Evolutionary conservation across 73 alveolate genomes (phyloP), one percentile per base, ranked within the genome.

Genomic region (Chromera velia): DNA sequence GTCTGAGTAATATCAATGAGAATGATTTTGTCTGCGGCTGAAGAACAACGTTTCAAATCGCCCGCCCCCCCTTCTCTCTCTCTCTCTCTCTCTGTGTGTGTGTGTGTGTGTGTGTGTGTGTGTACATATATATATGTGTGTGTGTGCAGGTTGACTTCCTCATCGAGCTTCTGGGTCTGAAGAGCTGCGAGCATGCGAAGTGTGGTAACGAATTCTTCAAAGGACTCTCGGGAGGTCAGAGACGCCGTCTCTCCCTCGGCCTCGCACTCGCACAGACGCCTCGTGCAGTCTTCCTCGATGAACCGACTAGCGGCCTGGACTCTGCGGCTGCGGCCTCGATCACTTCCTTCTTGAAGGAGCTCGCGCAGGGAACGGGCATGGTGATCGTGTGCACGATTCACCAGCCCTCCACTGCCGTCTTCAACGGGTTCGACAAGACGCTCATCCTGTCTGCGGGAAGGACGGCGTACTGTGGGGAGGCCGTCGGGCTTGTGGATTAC

Each of bases 391-490:
- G 85, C 72, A 85, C 91, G 28, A 79, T 85, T 9, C 91, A 85
- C 82, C 71, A 79, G 76, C 91, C 91, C 6, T 85, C 91, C 47
- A 55, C 91, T 1, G 85, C 45, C 34, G 47, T 80, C 33, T 85
- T 77, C 70, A 79, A 80, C 24, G 63, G 70, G 1, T 85, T 85
- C 70, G 81, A 85, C 82, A 69, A 82, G 70, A 31, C 71, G 33
- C 26, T 85, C 27, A 74, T 80, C 19, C 66, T 85, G 33, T 34
- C 76, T 24, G 81, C 48, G 40, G 91, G 91, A 27, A 32, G 76
- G 29, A 33, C 73, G 27, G 71, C 81, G 19, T 78, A 75, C n/a
- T 47, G 65, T 48, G 82, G 87, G n/a, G 70, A 28, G 22, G 79
- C 81, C 32, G 69, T 26, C 18, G 72, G n/a, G 13, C 40, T 75